Base-by-base conservation (phyloP, 2,329 filamentous ascomycete genomes). In the Aspergillus amoenus region DNA sequence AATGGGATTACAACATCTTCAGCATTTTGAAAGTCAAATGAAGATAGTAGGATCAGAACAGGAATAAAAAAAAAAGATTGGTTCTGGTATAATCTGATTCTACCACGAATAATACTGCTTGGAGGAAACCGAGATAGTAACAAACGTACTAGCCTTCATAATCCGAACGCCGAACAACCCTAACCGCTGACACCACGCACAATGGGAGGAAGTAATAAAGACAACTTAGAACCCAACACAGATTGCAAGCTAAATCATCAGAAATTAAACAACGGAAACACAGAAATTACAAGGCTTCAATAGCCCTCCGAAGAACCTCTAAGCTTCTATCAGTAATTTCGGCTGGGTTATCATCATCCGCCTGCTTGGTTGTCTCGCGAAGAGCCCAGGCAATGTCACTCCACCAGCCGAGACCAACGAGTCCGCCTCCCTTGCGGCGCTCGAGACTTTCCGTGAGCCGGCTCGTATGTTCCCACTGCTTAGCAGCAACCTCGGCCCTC, bases 401-500 rank as follows among this genome's bases (percentile, higher is more conserved):
- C 72, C 94, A 83, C 66, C 95, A 77, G 0, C 93, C 93, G 15
- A 97, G 77, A 0, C 91, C 91, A 56, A 97, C 85, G 68, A 93
- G 93, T 47, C 88, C 90, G 5, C 88, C 89, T 18, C 86, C 87
- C 71, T 88, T 90, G 13, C 88, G 90, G 66, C 86, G 87, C 66
- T 96, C 91, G 59, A 97, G 79, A 58, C 89, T 93, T 73, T 96
- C 92, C 74, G 92, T 94, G 61, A 97, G 81, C 18, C 91, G 82
- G 65, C 90, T 93, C 0, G 94, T 97, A 73, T 97, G 92, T 77
- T 99, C 94, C 92, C 94, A 97, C 68, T 92, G 90, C 65, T 82
- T 87, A 1, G 94, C 94, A 5, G 94, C 94, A 21, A 88, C 84
- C 74, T 99, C 94, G 0, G 94, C 94, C 21, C 89, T 80, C 69